Evolutionary conservation across 2,329 filamentous ascomycete genomes (phyloP).

Genomic region (Cladophialophora bantiana): DNA sequence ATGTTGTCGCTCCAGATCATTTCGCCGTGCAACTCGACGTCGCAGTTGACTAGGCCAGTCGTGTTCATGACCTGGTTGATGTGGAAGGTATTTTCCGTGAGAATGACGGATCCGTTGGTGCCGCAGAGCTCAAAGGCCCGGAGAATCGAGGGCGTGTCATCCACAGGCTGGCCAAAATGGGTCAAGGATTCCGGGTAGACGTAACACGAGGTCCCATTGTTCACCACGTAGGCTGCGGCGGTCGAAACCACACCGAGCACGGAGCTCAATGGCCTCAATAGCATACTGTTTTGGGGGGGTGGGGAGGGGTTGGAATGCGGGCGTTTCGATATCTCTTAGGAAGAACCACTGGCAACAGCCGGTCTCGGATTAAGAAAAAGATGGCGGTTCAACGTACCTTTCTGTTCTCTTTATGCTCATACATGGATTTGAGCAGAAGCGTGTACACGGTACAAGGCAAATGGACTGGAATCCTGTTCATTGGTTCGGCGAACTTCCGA

Average conservation of each 20-base stretch:
- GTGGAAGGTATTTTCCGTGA: constrained; percentile 55
- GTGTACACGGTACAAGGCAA: neutral
- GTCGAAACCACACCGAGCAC: constrained; percentile 1
- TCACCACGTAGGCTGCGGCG: constrained; percentile 19
- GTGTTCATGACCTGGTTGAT: constrained; percentile 32
- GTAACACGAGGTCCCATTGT: constrained; percentile 23
- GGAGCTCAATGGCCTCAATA: neutral
- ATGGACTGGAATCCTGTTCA: neutral
- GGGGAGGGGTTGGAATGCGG: neutral
- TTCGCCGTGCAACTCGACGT: constrained; percentile 63
- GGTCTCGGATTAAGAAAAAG: neutral
- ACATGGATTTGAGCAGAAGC: neutral
- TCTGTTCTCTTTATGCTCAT: neutral
- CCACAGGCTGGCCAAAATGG: constrained; percentile 39
- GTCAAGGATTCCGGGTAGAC: constrained; percentile 26
- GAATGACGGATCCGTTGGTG: constrained; percentile 67
- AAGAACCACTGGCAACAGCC: neutral
- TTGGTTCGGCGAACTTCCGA: neutral
- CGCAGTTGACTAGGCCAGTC: constrained; percentile 26
- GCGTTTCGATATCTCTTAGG: neutral
- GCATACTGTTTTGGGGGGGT: neutral
- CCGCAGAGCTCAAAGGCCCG: constrained; percentile 66
- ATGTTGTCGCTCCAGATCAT: constrained; percentile 71
- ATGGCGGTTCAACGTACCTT: neutral
- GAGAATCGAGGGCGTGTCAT: constrained; percentile 62